phyloP scores from a whole-genome alignment of 768 basidiomycete species.

The Sistotremastrum suecicum region DNA sequence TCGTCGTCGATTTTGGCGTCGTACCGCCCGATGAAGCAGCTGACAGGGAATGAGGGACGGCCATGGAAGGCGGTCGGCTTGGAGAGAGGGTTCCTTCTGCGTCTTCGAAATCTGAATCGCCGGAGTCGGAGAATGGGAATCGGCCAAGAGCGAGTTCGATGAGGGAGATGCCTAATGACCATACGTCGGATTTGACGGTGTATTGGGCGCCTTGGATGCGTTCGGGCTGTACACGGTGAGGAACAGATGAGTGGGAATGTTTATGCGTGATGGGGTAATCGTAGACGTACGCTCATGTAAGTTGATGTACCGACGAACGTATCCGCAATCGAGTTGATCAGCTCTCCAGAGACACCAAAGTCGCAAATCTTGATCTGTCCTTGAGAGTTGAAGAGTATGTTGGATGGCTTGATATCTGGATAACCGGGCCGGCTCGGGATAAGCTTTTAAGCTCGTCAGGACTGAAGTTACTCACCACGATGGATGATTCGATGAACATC shows the following conservation, averaged over 20 bases:
- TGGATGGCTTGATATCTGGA: conserved; percentile 96
- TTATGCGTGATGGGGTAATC: not conserved
- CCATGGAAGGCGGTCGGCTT: conserved; percentile 40
- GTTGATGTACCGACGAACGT: conserved; percentile 98
- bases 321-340: conserved; percentile 97
- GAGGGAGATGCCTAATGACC: conserved; percentile 94
- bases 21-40: conserved; percentile 16
- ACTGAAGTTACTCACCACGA: conserved; percentile 53
- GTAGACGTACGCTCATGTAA: conserved; percentile 86
- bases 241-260: conserved; percentile 1
- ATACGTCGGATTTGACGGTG: conserved; percentile 97
- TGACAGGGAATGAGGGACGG: conserved; percentile 15
- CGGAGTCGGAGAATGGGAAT: conserved; percentile 90
- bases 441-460: not conserved
- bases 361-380: conserved; percentile 99
- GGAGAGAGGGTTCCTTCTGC: conserved; percentile 74
- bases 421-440: not conserved
- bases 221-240: conserved; percentile 56
- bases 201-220: conserved; percentile 98
- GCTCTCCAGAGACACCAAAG: conserved; percentile 96
- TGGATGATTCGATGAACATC: conserved; percentile 97
- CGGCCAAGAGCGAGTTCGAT: conserved; percentile 95
- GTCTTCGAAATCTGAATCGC: conserved; percentile 41
- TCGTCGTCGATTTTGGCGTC: conserved; percentile 25
- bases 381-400: conserved; percentile 86